Conservation (phyloP, 495 filamentous ascomycete species). For the Neurospora sp. region DNA sequence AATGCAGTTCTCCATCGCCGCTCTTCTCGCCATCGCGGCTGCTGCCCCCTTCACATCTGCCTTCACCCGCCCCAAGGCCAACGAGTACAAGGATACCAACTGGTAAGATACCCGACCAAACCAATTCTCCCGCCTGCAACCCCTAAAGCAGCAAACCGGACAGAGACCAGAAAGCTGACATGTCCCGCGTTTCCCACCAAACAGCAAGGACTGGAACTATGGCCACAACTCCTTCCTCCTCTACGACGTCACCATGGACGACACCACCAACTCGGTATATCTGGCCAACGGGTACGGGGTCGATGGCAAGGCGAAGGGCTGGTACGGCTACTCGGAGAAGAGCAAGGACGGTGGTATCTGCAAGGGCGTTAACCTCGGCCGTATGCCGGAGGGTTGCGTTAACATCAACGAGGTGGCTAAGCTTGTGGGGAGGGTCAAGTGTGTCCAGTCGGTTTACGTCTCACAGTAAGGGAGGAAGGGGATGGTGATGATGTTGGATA, state of each 20-base stretch:
- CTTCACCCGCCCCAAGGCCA: background rate
- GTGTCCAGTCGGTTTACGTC: background rate
- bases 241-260: background rate
- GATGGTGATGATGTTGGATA: background rate
- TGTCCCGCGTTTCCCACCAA: background rate
- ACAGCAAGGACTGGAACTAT: background rate
- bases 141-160: background rate
- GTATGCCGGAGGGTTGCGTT: background rate
- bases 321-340: background rate
- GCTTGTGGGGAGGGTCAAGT: background rate
- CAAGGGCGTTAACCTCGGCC: background rate
- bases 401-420: background rate
- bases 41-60: background rate
- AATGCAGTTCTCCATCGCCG: background rate
- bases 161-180: background rate
- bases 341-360: background rate
- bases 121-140: background rate
- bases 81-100: background rate
- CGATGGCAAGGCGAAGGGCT: background rate
- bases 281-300: background rate
- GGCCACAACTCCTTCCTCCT: background rate
- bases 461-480: background rate
- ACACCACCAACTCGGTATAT: background rate
- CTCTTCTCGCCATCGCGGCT: background rate
- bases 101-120: background rate